These are phyloP conservation scores for Caryopteris hybrid DNA, from an alignment of 305 asterid genomes.

Conservation along the genomic window DNA sequence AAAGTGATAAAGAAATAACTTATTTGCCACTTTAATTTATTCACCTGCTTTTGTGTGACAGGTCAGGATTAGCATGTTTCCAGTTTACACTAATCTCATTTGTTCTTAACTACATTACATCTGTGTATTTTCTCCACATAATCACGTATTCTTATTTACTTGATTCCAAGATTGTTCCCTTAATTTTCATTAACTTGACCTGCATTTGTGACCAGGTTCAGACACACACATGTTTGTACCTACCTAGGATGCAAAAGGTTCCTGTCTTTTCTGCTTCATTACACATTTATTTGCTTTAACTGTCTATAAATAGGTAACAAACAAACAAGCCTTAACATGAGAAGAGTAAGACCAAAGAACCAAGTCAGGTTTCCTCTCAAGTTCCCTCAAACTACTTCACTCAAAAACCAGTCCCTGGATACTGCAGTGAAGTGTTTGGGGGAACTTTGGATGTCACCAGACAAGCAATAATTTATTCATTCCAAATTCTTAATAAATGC, in stretches of 20 bases:
- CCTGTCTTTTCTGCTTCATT: background rate
- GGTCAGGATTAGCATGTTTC: no score
- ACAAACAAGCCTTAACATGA: background rate
- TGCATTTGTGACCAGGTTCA: conserved; percentile 28
- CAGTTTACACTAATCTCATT: no score
- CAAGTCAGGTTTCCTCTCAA: conserved; percentile 22
- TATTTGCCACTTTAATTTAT: no score
- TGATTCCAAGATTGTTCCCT: background rate
- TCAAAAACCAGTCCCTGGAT: background rate
- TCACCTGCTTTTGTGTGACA: no score
- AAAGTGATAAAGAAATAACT: no score
- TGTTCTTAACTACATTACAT: no score
- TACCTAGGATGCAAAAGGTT: background rate
- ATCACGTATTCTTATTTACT: no score
- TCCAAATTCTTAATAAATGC: no score
- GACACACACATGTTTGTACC: background rate
- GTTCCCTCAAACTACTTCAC: conserved; percentile 44
- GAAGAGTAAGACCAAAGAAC: background rate
- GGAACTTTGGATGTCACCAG: conserved; percentile 46
- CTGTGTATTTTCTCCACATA: no score
- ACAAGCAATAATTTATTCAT: no score
- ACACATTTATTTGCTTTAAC: no score
- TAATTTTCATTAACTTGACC: conserved; percentile 8
- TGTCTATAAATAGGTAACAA: conserved; percentile 20
- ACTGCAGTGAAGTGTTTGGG: conserved; percentile 62